Percentiles rank a stretch among this genome's conserved stretches.
These are phyloP conservation scores for Leccinum uliginosum DNA, from an alignment of 768 basidiomycete species.

Conservation along the genomic window DNA sequence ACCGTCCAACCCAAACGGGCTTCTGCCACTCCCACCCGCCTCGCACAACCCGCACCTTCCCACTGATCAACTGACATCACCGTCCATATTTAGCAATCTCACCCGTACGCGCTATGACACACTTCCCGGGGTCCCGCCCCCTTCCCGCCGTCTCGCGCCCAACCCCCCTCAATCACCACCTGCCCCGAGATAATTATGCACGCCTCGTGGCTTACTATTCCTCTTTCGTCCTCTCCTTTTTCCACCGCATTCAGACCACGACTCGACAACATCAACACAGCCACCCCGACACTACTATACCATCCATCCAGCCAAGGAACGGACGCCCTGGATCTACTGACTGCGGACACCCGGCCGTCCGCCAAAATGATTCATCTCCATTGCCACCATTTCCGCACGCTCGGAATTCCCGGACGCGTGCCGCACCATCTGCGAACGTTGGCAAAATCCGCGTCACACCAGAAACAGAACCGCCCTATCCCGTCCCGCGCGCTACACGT, in stretches of 20 bases:
- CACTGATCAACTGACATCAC: conserved; percentile 20
- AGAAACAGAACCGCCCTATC: not conserved
- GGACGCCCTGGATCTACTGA: not conserved
- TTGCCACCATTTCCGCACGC: conserved; percentile 11
- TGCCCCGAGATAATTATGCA: not conserved
- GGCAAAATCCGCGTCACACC: not conserved
- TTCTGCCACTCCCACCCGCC: conserved; percentile 8
- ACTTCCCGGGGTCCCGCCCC: not conserved
- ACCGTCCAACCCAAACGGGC: not conserved
- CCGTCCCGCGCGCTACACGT: not conserved
- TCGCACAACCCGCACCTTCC: conserved; percentile 3
- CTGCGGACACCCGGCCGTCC: conserved; percentile 8
- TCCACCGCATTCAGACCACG: not conserved
- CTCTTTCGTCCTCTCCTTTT: not conserved
- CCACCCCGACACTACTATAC: conserved; percentile 5
- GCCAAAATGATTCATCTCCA: conserved; percentile 1
- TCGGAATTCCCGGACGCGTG: not conserved
- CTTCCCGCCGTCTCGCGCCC: not conserved
- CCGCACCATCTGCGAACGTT: not conserved
- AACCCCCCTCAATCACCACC: not conserved
- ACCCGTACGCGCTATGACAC: not conserved
- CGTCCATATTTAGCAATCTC: not conserved
- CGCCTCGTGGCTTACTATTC: not conserved
- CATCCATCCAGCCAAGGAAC: too few species aligned
- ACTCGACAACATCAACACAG: not conserved